phyloP scores from a whole-genome alignment of 2,329 filamentous ascomycete species.

The Zasmidium citrigriseum region DNA sequence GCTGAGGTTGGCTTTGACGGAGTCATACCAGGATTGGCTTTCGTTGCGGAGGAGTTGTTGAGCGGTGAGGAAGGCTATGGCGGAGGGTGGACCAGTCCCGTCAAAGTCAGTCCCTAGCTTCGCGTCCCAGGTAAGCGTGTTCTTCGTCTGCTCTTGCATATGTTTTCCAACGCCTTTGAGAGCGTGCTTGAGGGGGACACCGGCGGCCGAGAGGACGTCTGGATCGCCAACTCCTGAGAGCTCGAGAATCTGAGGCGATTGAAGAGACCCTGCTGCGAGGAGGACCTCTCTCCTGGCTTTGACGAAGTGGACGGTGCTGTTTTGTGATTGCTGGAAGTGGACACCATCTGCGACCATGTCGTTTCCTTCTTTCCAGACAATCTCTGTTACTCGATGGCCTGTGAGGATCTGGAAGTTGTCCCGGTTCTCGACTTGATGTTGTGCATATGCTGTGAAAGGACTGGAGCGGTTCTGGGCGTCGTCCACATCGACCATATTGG shows the following conservation, averaged over 20 bases:
- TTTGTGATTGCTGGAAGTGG: constrained; percentile 20
- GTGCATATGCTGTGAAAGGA: constrained; percentile 28
- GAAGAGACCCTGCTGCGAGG: constrained; percentile 58
- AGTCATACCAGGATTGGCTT: constrained; percentile 26
- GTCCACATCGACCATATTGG: constrained; percentile 28
- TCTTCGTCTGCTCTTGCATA: constrained; percentile 22
- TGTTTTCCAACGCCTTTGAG: constrained; percentile 13
- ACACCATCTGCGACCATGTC: constrained; percentile 22
- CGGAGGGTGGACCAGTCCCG: constrained; percentile 41
- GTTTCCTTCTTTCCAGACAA: constrained; percentile 18
- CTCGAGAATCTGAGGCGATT: constrained; percentile 60
- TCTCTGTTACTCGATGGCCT: constrained; percentile 28
- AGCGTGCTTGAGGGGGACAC: constrained; percentile 29
- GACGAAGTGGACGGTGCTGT: constrained; percentile 18
- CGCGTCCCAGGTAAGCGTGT: constrained; percentile 15
- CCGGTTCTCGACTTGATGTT: constrained; percentile 23
- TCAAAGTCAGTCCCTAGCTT: constrained; percentile 27
- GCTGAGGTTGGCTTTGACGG: constrained; percentile 31
- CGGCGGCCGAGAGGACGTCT: constrained; percentile 16
- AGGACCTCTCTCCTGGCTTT: constrained; percentile 46
- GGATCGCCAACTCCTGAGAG: constrained; percentile 59
- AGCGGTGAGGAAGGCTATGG: constrained; percentile 39
- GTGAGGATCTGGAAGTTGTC: constrained; percentile 29
- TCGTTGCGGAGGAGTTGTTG: constrained; percentile 39
- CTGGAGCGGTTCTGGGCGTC: constrained; percentile 28